These are phyloP conservation scores for Rhizoclosmatium sp. DNA, from an alignment of 192 early-diverging fungal genomes.

Conservation along the genomic window DNA sequence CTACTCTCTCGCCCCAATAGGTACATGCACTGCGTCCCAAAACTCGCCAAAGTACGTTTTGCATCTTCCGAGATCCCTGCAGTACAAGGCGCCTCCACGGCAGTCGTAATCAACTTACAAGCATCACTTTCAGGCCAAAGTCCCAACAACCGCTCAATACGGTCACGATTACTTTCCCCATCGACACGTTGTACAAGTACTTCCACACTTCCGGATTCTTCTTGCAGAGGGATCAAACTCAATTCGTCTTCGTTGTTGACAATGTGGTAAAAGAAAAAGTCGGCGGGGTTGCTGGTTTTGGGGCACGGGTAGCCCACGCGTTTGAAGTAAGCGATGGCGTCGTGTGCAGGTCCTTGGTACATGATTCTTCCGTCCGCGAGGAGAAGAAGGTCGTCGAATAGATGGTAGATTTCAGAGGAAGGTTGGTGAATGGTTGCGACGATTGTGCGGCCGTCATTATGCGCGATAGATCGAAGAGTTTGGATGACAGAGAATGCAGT, in stretches of 20 bases:
- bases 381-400: constrained; percentile 75
- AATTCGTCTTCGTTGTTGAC: constrained; percentile 51
- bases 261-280: constrained; percentile 65
- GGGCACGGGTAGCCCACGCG: constrained; percentile 56
- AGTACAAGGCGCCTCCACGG: constrained; percentile 40
- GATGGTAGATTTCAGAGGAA: constrained; percentile 63
- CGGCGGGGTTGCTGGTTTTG: constrained; percentile 63
- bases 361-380: constrained; percentile 74
- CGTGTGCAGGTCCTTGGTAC: constrained; percentile 64
- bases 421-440: constrained; percentile 57
- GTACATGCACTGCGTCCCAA: constrained; percentile 49
- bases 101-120: constrained; percentile 20
- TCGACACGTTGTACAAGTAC: background rate
- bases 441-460: constrained; percentile 44
- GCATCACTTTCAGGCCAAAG: constrained; percentile 52
- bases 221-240: constrained; percentile 16
- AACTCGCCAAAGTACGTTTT: constrained; percentile 15
- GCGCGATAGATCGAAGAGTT: constrained; percentile 53
- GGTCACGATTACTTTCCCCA: constrained; percentile 38
- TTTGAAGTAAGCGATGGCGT: constrained; percentile 57
- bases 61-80: constrained; percentile 36
- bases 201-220: background rate
- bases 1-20: constrained; percentile 51
- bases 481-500: constrained; percentile 61
- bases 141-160: constrained; percentile 41